Evolutionary conservation across 2,329 filamentous ascomycete genomes (phyloP).

Genomic region (Xylaria polymorpha): DNA sequence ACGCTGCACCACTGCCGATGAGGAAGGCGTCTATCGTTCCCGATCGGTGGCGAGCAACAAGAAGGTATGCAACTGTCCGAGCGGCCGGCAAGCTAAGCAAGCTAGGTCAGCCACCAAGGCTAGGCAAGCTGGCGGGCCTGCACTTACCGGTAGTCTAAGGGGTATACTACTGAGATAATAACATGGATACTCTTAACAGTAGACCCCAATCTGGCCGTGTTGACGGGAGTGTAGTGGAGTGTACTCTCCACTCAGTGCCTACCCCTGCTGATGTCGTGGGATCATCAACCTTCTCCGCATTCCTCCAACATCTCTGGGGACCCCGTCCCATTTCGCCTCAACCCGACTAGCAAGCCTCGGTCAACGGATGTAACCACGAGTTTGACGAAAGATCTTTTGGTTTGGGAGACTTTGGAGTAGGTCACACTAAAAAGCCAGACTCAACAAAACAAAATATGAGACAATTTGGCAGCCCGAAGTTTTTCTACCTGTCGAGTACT

Average conservation of each 20-base stretch:
- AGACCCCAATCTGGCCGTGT: constrained; percentile 21
- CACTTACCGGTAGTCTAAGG: too few species aligned
- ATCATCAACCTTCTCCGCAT: constrained; percentile 30
- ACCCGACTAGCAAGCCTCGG: neutral
- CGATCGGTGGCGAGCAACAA: constrained; percentile 9
- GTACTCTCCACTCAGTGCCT: too few species aligned
- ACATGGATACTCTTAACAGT: too few species aligned
- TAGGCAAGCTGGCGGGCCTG: neutral
- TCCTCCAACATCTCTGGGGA: constrained; percentile 14
- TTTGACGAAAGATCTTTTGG: neutral
- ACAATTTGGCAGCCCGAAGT: neutral
- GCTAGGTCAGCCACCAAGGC: neutral
- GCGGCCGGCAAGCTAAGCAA: constrained; percentile 15
- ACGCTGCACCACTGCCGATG: constrained; percentile 15
- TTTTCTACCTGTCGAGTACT: too few species aligned
- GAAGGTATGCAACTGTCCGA: constrained; percentile 12
- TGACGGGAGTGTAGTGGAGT: neutral
- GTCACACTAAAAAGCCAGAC: neutral
- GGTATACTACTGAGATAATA: too few species aligned
- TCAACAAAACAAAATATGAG: neutral
- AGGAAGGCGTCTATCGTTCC: constrained; percentile 26
- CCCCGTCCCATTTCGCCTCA: constrained; percentile 2
- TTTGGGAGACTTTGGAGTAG: neutral
- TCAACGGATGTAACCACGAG: neutral
- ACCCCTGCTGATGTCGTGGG: constrained; percentile 4